Evolutionary conservation across 768 basidiomycete species (phyloP), one percentile per base, ranked within the genome.

Genomic region (Mycena maculata): DNA sequence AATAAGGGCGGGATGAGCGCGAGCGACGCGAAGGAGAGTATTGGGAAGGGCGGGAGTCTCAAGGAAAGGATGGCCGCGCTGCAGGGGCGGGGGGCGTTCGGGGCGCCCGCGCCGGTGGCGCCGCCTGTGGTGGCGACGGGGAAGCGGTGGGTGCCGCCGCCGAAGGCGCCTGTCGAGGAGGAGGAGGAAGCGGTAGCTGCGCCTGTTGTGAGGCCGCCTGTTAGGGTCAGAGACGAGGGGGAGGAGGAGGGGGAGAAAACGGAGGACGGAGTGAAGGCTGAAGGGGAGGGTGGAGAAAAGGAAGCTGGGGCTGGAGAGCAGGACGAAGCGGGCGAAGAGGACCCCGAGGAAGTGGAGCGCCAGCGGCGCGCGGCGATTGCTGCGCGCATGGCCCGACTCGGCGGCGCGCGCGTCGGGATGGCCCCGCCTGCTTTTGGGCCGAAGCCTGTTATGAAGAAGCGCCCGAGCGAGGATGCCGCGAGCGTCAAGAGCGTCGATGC

Each of bases 21-120:
- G 6, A 87, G 88, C 30, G 96, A 98, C 82, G 96, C 96, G 23
- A 90, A 92, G 77, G 92, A 91, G 73, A 92, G 91, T 73, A 96
- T 97, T 78, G 87, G 86, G 7, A 88, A 88, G 61, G 69, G 87
- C 3, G 91, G 88, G 6, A 94, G 93, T 62, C 79, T 99, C 71
- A 96, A 91, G 81, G 97, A 98, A 65, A 88, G 97, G 39, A 98
- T 99, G 95, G 95, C 95, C 31, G 95, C 95, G 3, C 81, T 98
- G 39, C 93, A 95, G 76, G 94, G 92, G 10, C 89, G 85, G 48
- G 92, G 93, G 18, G 94, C 83, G 12, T 94, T 97, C 73, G 93
- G 93, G 18, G 85, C 81, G 2, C 85, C 90, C 1, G 85, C 88
- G 10, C 74, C 86, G 7, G 78, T 84, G 9, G 86, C 91, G 2